Conservation (phyloP, 306 rosid species). For the Vicia villosa region DNA sequence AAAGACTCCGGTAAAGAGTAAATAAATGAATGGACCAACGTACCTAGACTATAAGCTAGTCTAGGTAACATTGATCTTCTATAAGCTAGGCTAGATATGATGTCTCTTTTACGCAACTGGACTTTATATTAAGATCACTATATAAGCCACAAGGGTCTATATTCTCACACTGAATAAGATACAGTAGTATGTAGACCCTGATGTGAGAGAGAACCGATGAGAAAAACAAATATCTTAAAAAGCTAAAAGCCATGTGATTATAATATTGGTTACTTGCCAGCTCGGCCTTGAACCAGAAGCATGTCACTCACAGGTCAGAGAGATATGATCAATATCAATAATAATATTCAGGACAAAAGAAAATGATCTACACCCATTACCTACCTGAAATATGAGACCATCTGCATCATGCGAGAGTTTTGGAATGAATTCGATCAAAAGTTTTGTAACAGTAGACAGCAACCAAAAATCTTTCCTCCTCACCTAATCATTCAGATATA, state of each 20-base stretch:
- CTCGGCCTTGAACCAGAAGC: conserved; percentile 22
- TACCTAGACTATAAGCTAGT: conserved; percentile 26
- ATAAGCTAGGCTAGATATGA: conserved; percentile 24
- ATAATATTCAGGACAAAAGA: conserved; percentile 18
- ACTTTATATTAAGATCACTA: conserved; percentile 29
- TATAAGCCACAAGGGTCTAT: conserved; percentile 20
- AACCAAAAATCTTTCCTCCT: conserved; percentile 96
- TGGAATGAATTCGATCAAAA: conserved; percentile 85
- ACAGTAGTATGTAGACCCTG: conserved; percentile 18
- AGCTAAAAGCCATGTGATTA: not conserved
- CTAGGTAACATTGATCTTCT: conserved; percentile 33
- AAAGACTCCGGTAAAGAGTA: conserved; percentile 19
- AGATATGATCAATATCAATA: conserved; percentile 20
- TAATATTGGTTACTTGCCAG: conserved; percentile 13
- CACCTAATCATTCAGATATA: conserved; percentile 59
- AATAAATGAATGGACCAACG: conserved; percentile 23
- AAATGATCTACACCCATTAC: conserved; percentile 43
- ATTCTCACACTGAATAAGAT: conserved; percentile 10
- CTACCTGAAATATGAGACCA: conserved; percentile 96
- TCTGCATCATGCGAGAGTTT: conserved; percentile 94
- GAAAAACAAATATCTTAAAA: conserved; percentile 24
- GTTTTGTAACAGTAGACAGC: conserved; percentile 87
- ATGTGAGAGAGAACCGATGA: conserved; percentile 11
- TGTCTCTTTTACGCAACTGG: conserved; percentile 7
- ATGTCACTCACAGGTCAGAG: conserved; percentile 28